Evolutionary conservation across 192 early-diverging fungal genomes (phyloP).

Genomic region (Geranomyces variabilis): DNA sequence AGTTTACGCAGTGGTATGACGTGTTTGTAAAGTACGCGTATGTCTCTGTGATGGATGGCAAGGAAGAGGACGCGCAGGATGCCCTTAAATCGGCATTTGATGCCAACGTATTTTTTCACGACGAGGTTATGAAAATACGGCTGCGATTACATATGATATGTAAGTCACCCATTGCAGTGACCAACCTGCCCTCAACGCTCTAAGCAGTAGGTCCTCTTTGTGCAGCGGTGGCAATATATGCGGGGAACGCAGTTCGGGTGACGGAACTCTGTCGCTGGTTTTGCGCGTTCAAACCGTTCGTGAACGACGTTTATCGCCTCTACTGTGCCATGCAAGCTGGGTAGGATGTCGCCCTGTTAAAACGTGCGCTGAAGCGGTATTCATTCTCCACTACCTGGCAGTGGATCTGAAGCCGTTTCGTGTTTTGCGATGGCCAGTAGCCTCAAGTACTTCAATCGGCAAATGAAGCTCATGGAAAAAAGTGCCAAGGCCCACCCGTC

Average conservation of each 20-base stretch:
- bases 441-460: slow-evolving; percentile 62
- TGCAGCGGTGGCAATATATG: slow-evolving; percentile 40
- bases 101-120: slow-evolving; percentile 66
- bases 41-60: slow-evolving; percentile 51
- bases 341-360: too few relatives aligned
- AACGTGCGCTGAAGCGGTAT: too few relatives aligned
- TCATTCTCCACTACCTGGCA: too few relatives aligned
- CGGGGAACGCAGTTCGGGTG: slow-evolving; percentile 41
- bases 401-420: slow-evolving; percentile 45
- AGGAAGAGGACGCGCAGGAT: slow-evolving; percentile 58
- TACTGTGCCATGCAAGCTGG: slow-evolving; percentile 52
- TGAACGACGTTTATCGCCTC: slow-evolving; percentile 53
- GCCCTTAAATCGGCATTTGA: slow-evolving; percentile 58
- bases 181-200: background rate
- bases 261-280: slow-evolving; percentile 41
- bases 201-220: background rate
- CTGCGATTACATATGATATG: slow-evolving; percentile 63
- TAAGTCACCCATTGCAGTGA: slow-evolving; percentile 34
- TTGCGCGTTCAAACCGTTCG: slow-evolving; percentile 12
- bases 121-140: slow-evolving; percentile 39
- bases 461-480: slow-evolving; percentile 50
- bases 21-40: slow-evolving; percentile 66
- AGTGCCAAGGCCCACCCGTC: slow-evolving; percentile 26
- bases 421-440: slow-evolving; percentile 51
- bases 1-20: slow-evolving; percentile 66